Evolutionary conservation across 345 rosid genomes (phyloP).

Genomic region (Pistacia vera): DNA sequence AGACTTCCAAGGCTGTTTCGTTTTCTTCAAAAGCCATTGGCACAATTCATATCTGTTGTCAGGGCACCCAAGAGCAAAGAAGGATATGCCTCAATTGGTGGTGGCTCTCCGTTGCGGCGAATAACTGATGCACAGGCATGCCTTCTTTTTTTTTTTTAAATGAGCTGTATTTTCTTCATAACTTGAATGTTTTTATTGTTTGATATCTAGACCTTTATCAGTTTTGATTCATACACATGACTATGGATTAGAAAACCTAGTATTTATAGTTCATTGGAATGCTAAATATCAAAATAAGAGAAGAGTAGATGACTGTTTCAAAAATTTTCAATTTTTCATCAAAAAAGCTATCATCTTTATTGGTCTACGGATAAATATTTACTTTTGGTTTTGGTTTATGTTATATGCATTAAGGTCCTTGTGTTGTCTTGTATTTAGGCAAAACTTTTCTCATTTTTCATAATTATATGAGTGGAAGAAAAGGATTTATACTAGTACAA

Average conservation of each 20-base stretch:
- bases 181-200: constrained; percentile 3
- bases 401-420: no score
- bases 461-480: no score
- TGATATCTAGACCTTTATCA: not conserved
- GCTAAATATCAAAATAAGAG: not conserved
- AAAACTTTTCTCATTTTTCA: no score
- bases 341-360: no score
- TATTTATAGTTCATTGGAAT: constrained; percentile 1
- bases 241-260: not conserved
- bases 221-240: not conserved
- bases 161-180: not conserved
- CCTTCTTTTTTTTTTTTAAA: not conserved
- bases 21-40: constrained; percentile 95
- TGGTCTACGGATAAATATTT: no score
- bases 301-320: not conserved
- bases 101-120: constrained; percentile 90
- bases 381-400: no score
- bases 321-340: not conserved
- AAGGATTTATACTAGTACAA: no score
- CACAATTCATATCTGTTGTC: constrained; percentile 82
- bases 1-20: constrained; percentile 84
- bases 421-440: no score
- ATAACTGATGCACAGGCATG: constrained; percentile 95
- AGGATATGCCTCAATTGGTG: constrained; percentile 99
- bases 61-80: constrained; percentile 98